Evolutionary conservation across 169 alveolate genomes (phyloP).

Genomic region (Plasmodium sp.): DNA sequence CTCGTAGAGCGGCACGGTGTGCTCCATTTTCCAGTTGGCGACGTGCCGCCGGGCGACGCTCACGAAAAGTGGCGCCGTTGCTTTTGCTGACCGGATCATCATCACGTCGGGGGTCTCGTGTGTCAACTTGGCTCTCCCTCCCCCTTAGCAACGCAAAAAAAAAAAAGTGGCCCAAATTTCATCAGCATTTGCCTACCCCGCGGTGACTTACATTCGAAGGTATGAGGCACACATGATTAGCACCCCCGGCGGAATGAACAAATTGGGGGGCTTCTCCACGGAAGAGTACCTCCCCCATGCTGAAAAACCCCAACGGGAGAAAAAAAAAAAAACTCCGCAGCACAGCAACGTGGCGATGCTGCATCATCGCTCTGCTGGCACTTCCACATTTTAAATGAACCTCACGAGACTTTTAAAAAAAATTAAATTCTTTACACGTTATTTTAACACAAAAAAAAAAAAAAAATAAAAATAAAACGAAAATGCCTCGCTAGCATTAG

Average conservation of each 20-base stretch:
- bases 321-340: background rate
- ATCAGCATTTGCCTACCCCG: background rate
- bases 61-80: background rate
- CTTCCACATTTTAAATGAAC: background rate
- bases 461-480: background rate
- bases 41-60: background rate
- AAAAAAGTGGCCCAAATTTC: background rate
- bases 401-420: background rate
- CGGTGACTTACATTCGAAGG: background rate
- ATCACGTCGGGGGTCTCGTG: background rate
- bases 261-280: background rate
- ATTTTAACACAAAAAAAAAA: background rate
- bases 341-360: background rate
- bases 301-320: background rate
- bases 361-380: background rate
- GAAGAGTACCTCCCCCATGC: background rate
- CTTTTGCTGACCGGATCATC: background rate
- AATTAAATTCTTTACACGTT: background rate
- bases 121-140: background rate
- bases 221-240: background rate
- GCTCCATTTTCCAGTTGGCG: background rate
- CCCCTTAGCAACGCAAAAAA: background rate
- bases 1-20: slow-evolving; percentile 58
- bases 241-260: background rate
- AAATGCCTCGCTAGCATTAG: background rate